A percentile compares a stretch with the other conserved stretches of the same genome.
Evolutionary conservation across 177 flowering plant species (phyloP).

Genomic region (Telopea speciosissima): DNA sequence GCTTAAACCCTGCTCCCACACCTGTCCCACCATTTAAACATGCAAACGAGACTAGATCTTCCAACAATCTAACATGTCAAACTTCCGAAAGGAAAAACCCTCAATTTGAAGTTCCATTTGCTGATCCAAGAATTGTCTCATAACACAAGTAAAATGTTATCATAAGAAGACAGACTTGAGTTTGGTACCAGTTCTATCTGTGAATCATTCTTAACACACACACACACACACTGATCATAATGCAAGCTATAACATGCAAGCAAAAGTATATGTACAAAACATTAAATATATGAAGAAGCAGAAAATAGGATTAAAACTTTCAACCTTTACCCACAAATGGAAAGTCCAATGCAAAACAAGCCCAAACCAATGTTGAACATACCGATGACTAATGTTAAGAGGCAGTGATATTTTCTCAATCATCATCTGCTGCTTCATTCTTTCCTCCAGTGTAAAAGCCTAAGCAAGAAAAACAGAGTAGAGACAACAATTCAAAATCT

Average conservation of each 20-base stretch:
- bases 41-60: background rate
- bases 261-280: background rate
- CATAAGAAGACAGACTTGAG: background rate
- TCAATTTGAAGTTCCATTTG: background rate
- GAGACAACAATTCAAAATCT: background rate
- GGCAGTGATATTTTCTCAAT: slow-evolving; percentile 62
- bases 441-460: slow-evolving; percentile 70
- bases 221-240: background rate
- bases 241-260: too few relatives aligned
- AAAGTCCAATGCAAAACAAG: background rate
- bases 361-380: slow-evolving; percentile 17
- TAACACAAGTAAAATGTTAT: background rate
- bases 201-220: background rate
- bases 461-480: slow-evolving; percentile 21
- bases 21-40: too few relatives aligned
- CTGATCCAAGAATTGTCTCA: background rate
- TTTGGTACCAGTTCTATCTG: background rate
- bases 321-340: background rate
- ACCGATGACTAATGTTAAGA: slow-evolving; percentile 71
- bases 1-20: too few relatives aligned
- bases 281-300: too few relatives aligned
- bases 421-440: slow-evolving; percentile 55
- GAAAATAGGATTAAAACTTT: too few relatives aligned
- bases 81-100: background rate
- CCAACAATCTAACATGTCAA: background rate